Base-by-base conservation (phyloP, 495 filamentous ascomycete species). In the Xylaria venustula region DNA sequence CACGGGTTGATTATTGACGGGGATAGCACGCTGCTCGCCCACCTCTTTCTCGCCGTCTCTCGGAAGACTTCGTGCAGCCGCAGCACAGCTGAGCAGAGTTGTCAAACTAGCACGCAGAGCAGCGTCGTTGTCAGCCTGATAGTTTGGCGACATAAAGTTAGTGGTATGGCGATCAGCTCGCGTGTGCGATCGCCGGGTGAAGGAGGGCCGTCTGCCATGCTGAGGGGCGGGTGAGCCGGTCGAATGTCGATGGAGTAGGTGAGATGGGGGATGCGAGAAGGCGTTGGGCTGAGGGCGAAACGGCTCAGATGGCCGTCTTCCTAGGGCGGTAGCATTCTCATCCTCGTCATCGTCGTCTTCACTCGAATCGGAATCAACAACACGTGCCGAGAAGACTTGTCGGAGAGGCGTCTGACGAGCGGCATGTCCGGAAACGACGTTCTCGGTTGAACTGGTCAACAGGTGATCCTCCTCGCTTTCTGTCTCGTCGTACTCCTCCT, bases 41-140 rank as follows among this genome's bases (percentile, higher is more conserved):
- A 68, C 42, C 19, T 64, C 71, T 20, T 65, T 66, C 28, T 79
- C 75, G 50, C 73, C 73, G 32, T 72, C 68, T 68, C 95, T 97
- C 1, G 90, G 85, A 3, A 94, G 78, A 22, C 90, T 87, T 22
- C 94, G 84, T 2, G 91, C 93, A 3, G 92, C 92, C 1, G 93
- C 92, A 1, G 91, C 94, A 69, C 90, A 93, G 42, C 92, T 96
- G 4, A 98, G 84, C n/a, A 98, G 84, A 2, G 94, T 98, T 7
- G 92, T 96, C 3, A 98, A 80, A 57, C 90, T 95, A 7, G 94
- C 92, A 37, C 94, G 87, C 1, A 98, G 84, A 0, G 93, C 94
- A 23, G 91, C 93, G 71, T 98, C 94, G 64, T 97, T 92, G 56
- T 97, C 92, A 23, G 90, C 85, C 62, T 89, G 88, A 67, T 91